Conservation (phyloP, 2,329 filamentous ascomycete species). For the Colletotrichum destructivum region DNA sequence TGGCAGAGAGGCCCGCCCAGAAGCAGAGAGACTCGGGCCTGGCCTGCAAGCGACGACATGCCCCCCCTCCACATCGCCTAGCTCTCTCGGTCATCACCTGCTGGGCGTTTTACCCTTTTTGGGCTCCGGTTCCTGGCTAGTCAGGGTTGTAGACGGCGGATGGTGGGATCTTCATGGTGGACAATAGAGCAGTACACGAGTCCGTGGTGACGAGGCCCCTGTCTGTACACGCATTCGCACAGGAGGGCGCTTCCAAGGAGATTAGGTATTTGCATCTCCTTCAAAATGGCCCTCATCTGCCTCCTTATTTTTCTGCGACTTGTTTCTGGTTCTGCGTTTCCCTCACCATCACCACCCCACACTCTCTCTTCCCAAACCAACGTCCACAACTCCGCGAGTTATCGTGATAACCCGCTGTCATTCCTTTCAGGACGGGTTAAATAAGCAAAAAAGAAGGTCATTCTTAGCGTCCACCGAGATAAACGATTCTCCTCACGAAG, state of each 20-base stretch:
- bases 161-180: conserved; percentile 16
- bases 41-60: conserved; percentile 22
- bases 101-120: conserved; percentile 32
- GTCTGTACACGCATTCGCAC: conserved; percentile 4
- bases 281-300: conserved; percentile 40
- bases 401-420: conserved; percentile 41
- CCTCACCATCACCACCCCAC: conserved; percentile 4
- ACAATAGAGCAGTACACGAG: conserved; percentile 28
- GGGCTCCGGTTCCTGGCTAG: conserved; percentile 38
- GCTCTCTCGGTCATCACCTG: conserved; percentile 37
- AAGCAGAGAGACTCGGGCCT: conserved; percentile 12
- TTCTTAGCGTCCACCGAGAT: conserved; percentile 25
- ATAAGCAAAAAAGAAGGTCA: conserved; percentile 13
- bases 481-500: conserved; percentile 14
- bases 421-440: conserved; percentile 43
- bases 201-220: conserved; percentile 28
- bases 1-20: conserved; percentile 5
- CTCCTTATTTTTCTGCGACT: conserved; percentile 21
- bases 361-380: conserved; percentile 32
- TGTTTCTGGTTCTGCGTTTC: conserved; percentile 1
- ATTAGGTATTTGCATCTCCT: conserved; percentile 27
- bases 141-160: conserved; percentile 23
- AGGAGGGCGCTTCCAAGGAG: conserved; percentile 27
- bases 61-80: conserved; percentile 20
- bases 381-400: conserved; percentile 41